Conservation (phyloP, 139 green algal genomes). For the Chlorella sp. region DNA sequence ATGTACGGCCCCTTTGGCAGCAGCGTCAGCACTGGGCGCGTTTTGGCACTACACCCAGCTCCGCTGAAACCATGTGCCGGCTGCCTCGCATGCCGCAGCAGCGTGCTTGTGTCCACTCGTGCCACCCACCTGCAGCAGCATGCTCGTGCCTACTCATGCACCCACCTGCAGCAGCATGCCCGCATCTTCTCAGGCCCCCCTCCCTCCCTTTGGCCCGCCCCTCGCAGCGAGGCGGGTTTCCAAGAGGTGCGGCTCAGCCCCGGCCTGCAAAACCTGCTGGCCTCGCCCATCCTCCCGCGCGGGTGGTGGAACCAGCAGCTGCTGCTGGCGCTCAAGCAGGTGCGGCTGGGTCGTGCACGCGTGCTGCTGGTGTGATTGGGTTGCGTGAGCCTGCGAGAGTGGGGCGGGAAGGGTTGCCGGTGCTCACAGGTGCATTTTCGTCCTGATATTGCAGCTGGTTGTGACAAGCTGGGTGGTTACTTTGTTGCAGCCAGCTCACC, state of each 20-base stretch:
- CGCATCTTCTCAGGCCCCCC: background rate
- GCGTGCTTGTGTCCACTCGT: too few species aligned
- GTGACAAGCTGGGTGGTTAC: too few species aligned
- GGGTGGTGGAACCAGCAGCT: constrained; percentile 50
- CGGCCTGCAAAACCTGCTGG: constrained; percentile 49
- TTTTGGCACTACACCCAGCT: too few species aligned
- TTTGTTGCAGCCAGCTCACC: too few species aligned
- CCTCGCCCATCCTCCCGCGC: constrained; percentile 52
- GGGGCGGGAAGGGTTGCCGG: background rate
- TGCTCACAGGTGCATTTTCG: background rate
- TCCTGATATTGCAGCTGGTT: too few species aligned
- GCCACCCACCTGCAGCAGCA: too few species aligned
- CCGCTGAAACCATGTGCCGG: too few species aligned
- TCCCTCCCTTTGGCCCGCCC: background rate
- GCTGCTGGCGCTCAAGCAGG: constrained; percentile 53
- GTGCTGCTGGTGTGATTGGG: too few species aligned
- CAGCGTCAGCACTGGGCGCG: too few species aligned
- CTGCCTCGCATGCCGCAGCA: too few species aligned
- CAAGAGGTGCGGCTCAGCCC: constrained; percentile 39
- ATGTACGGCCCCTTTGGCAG: too few species aligned
- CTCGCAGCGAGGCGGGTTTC: constrained; percentile 43
- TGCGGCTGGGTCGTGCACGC: background rate
- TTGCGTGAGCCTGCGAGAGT: too few species aligned
- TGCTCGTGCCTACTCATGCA: background rate
- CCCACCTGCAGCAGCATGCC: background rate